Conservation (phyloP, 805 yeast species). For the Starmerella bombicola region DNA sequence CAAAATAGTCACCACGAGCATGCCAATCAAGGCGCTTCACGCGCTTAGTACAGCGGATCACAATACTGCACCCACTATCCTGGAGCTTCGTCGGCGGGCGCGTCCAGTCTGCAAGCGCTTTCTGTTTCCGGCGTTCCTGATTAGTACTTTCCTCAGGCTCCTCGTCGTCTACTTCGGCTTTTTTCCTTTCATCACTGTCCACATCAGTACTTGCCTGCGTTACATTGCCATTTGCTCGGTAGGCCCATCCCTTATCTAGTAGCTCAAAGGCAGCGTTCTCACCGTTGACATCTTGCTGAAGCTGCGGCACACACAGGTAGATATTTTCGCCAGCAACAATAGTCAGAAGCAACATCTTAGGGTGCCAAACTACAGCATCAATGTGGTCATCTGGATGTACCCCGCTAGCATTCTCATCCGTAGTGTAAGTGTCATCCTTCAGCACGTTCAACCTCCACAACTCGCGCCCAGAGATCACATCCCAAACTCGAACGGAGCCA, state of each 20-base stretch:
- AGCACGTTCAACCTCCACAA: conserved; percentile 42
- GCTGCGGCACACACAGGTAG: conserved; percentile 71
- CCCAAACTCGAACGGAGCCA: conserved; percentile 95
- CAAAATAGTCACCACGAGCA: conserved; percentile 92
- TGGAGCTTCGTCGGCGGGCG: conserved; percentile 58
- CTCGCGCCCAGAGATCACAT: conserved; percentile 87
- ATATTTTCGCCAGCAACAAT: conserved; percentile 72
- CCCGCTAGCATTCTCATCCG: conserved; percentile 20
- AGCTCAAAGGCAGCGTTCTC: conserved; percentile 69
- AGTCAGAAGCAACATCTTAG: conserved; percentile 59
- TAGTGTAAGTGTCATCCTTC: conserved; percentile 28
- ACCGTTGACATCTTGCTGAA: conserved; percentile 67
- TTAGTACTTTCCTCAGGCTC: conserved; percentile 26
- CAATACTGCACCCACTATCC: conserved; percentile 55
- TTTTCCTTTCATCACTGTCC: conserved; percentile 15
- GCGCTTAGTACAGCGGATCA: conserved; percentile 50
- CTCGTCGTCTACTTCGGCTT: conserved; percentile 30
- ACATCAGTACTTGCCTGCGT: conserved; percentile 16
- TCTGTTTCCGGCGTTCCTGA: conserved; percentile 16
- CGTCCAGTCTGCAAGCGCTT: conserved; percentile 54
- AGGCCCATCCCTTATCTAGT: conserved; percentile 88
- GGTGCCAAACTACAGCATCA: conserved; percentile 71
- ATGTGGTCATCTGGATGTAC: conserved; percentile 37
- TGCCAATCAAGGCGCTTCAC: conserved; percentile 89
- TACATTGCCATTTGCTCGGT: conserved; percentile 34